Conservation (phyloP, 2,329 filamentous ascomycete species). For the Coleophoma crateriformis region DNA sequence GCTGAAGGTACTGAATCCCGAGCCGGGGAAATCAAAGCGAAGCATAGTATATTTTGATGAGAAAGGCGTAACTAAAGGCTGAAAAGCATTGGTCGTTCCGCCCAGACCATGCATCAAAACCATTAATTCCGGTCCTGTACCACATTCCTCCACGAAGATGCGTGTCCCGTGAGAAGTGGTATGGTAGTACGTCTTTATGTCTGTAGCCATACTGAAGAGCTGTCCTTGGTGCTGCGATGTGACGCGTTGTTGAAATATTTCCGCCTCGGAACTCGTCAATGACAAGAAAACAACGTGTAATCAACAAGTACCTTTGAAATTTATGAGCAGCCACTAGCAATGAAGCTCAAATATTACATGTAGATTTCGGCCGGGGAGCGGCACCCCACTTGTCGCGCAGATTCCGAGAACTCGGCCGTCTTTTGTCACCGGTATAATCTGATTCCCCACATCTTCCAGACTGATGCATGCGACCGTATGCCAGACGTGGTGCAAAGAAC, state of each 20-base stretch:
- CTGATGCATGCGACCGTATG: too few relatives aligned
- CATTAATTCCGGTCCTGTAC: conserved; percentile 18
- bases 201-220: conserved; percentile 9
- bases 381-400: too few relatives aligned
- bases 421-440: not conserved
- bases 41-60: conserved; percentile 12
- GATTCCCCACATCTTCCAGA: too few relatives aligned
- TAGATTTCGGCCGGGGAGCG: too few relatives aligned
- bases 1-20: conserved; percentile 13
- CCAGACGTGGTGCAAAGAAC: too few relatives aligned
- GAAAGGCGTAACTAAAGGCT: conserved; percentile 11
- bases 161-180: conserved; percentile 17
- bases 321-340: not conserved
- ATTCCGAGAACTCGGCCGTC: conserved; percentile 13
- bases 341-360: too few relatives aligned
- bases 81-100: conserved; percentile 8
- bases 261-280: not conserved
- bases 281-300: not conserved
- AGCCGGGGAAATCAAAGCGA: conserved; percentile 13
- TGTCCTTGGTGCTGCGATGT: too few relatives aligned
- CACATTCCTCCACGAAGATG: conserved; percentile 17
- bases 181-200: conserved; percentile 23
- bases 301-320: conserved; percentile 8
- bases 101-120: conserved; percentile 24
- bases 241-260: too few relatives aligned